phyloP scores from a whole-genome alignment of 768 basidiomycete species.

The Podaxis pistillaris region DNA sequence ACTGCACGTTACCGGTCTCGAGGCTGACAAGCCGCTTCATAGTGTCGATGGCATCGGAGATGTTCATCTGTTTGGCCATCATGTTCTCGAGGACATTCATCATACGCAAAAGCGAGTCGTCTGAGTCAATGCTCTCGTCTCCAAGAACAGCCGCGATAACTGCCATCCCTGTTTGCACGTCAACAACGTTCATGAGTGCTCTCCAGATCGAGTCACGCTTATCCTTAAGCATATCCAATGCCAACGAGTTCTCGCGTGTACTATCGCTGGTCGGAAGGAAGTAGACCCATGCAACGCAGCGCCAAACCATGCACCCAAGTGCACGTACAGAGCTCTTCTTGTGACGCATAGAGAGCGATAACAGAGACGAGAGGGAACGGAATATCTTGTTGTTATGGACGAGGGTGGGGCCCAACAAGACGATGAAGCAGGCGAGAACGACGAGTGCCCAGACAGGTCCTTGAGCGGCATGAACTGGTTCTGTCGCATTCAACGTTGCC shows the following conservation, averaged over 20 bases:
- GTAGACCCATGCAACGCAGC: constrained; percentile 63
- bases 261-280: constrained; percentile 41
- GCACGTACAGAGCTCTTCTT: constrained; percentile 64
- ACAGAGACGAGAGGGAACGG: constrained; percentile 46
- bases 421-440: constrained; percentile 63
- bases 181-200: constrained; percentile 50
- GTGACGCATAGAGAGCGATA: constrained; percentile 57
- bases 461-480: constrained; percentile 62
- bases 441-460: constrained; percentile 78
- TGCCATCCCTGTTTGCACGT: constrained; percentile 47
- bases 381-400: constrained; percentile 42
- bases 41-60: constrained; percentile 52
- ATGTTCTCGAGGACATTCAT: constrained; percentile 54
- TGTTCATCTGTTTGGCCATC: constrained; percentile 50
- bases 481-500: constrained; percentile 52
- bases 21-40: constrained; percentile 38
- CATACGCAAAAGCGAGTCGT: constrained; percentile 44
- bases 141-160: constrained; percentile 54
- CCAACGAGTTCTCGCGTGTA: constrained; percentile 3
- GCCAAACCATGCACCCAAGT: constrained; percentile 64
- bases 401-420: constrained; percentile 60
- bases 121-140: constrained; percentile 23
- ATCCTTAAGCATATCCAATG: constrained; percentile 20
- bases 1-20: constrained; percentile 33
- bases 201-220: constrained; percentile 44